Base-by-base conservation (phyloP, 2,329 filamentous ascomycete species). In the Celoporthe dispersa region DNA sequence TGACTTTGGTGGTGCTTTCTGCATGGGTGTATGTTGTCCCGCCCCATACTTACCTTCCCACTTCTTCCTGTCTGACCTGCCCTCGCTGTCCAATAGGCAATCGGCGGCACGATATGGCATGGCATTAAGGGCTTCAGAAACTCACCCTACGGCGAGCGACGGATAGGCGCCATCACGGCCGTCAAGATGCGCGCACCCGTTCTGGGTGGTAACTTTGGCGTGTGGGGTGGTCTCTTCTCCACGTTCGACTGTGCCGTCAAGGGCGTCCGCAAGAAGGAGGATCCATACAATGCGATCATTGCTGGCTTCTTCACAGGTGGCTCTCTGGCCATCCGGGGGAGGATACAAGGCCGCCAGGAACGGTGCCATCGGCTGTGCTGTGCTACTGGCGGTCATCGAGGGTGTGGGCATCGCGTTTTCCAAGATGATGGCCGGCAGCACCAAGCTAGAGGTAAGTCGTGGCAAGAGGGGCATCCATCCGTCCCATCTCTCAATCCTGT, bases 241-340 rank as follows among this genome's bases (percentile, higher is more conserved):
- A 97, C 94, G 72, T 98, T 95, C 78, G 96, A 99, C 84, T 99
- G 96, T 85, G 92, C 94, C 31, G 92, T 98, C 73, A 99, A 98
- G 87, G 95, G 95, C 70, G 85, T 95, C 69, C 86, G 94, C 74
- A 93, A 96, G 87, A 98, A 98, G 90, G 96, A 99, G 82, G 96
- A 98, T 80, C 94, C 96, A 19, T 98, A 94, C 85, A 98, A 98
- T 84, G 94, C 94, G 77, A 98, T 99, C 80, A 97, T 95, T 76
- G 96, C 95, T 57, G 96, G 96, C 67, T 98, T 98, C 87, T 95
- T 98, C 82, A 98, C 96, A 5, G 94, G 94, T 77, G 96, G 96
- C 75, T 90, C 95, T 39, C 87, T 99, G 44, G 96, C 96, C 66
- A 91, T 98, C 73, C 90, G 96, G 83, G n/a, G 96, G 96, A 77